phyloP scores from a whole-genome alignment of 306 rosid species.

The Vicia faba region DNA sequence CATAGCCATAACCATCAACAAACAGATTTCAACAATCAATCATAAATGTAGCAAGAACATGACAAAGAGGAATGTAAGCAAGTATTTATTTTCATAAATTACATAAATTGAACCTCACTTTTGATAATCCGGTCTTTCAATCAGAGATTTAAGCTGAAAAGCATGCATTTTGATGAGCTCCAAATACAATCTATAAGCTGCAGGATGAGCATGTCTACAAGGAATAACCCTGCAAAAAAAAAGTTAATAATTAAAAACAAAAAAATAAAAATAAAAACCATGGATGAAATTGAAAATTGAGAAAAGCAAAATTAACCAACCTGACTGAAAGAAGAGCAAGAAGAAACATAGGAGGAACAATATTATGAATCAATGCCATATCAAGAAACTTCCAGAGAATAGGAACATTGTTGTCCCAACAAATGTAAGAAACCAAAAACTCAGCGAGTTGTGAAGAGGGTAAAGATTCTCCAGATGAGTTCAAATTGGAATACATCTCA shows the following conservation, averaged over 20 bases:
- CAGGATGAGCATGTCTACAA: constrained; percentile 71
- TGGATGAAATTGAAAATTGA: not conserved
- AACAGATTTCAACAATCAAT: not conserved
- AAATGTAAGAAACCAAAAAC: constrained; percentile 77
- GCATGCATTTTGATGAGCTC: constrained; percentile 80
- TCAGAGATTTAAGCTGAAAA: constrained; percentile 73
- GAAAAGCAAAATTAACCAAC: constrained; percentile 38
- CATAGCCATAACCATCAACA: not conserved
- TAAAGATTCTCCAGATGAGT: constrained; percentile 67
- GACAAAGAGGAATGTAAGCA: not conserved
- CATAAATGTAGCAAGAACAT: not conserved
- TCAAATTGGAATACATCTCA: constrained; percentile 70
- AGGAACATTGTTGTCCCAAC: constrained; percentile 94
- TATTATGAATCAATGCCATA: constrained; percentile 64
- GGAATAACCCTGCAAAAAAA: constrained; percentile 78
- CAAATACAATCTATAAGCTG: constrained; percentile 79
- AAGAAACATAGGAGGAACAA: constrained; percentile 83
- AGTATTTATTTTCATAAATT: not conserved
- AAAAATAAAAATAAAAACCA: not conserved
- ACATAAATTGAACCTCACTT: constrained; percentile 51
- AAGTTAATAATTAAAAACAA: not conserved
- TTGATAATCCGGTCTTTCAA: constrained; percentile 59
- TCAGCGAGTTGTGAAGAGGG: constrained; percentile 81
- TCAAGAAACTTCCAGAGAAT: constrained; percentile 92
- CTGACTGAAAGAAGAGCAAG: constrained; percentile 81